Percentiles rank a stretch among this genome's conserved stretches.
phyloP scores from a whole-genome alignment of 306 rosid species.

The Vigna hirtella region DNA sequence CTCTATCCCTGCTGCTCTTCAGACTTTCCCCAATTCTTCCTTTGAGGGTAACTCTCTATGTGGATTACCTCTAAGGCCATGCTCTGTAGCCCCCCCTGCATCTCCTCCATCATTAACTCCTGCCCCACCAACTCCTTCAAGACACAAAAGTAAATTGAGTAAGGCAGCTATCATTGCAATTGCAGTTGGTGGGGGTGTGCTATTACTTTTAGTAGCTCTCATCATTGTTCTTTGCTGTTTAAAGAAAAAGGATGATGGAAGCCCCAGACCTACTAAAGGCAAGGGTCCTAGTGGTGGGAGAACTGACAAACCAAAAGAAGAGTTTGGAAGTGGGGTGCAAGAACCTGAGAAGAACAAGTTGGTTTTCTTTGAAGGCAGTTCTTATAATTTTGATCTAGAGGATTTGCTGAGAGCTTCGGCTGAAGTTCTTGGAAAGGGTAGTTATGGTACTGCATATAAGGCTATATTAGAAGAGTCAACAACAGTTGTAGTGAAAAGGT shows the following conservation, averaged over 20 bases:
- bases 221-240: conserved; percentile 66
- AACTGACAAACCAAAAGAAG: conserved; percentile 80
- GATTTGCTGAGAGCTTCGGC: conserved; percentile 90
- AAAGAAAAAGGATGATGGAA: conserved; percentile 60
- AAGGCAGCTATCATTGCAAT: conserved; percentile 80
- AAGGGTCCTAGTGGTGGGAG: conserved; percentile 74
- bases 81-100: conserved; percentile 49
- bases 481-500: conserved; percentile 88
- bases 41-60: conserved; percentile 82
- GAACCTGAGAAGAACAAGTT: conserved; percentile 85
- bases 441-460: conserved; percentile 90
- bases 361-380: conserved; percentile 85
- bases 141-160: conserved; percentile 59
- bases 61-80: conserved; percentile 79
- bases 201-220: conserved; percentile 61
- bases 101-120: conserved; percentile 53
- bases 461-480: conserved; percentile 83
- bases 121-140: conserved; percentile 55
- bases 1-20: conserved; percentile 72
- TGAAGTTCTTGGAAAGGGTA: conserved; percentile 89
- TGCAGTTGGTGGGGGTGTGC: conserved; percentile 72
- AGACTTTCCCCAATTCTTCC: conserved; percentile 67
- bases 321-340: conserved; percentile 90
- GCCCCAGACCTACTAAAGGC: conserved; percentile 56
- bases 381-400: conserved; percentile 86